Percentiles rank a stretch among this genome's conserved stretches.
Evolutionary conservation across 2,329 filamentous ascomycete genomes (phyloP).

Genomic region (Xylaria polymorpha): DNA sequence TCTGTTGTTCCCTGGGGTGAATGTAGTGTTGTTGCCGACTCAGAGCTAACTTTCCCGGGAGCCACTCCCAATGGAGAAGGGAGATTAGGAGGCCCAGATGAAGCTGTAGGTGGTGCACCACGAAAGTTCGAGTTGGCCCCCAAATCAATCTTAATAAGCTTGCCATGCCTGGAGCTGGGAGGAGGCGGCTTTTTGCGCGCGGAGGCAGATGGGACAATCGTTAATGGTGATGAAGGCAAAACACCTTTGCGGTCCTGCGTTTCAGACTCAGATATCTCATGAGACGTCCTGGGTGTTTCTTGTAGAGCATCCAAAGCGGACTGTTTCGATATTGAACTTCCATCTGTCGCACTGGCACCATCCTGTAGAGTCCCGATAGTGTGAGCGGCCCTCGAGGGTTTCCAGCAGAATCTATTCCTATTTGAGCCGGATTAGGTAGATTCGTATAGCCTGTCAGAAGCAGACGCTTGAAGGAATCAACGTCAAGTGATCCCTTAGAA

Average conservation of each 20-base stretch:
- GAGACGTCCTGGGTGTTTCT: conserved; percentile 69
- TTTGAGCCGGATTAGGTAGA: conserved; percentile 44
- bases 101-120: conserved; percentile 24
- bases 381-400: conserved; percentile 40
- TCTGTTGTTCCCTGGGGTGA: conserved; percentile 59
- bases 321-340: conserved; percentile 68
- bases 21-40: conserved; percentile 46
- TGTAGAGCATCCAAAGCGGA: conserved; percentile 64
- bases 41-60: conserved; percentile 41
- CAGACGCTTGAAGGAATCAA: conserved; percentile 80
- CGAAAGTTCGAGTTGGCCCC: conserved; percentile 53
- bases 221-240: conserved; percentile 44
- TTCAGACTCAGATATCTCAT: conserved; percentile 66
- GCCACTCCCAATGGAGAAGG: conserved; percentile 38
- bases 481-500: conserved; percentile 69
- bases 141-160: conserved; percentile 69
- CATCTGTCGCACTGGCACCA: conserved; percentile 67
- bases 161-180: conserved; percentile 80
- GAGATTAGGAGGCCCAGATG: conserved; percentile 39
- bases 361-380: conserved; percentile 47
- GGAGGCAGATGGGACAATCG: conserved; percentile 40
- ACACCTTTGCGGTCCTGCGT: conserved; percentile 58
- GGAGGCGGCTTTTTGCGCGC: conserved; percentile 73
- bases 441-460: conserved; percentile 77
- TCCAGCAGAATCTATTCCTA: conserved; percentile 44